These are phyloP conservation scores for Colletotrichum lini DNA, from an alignment of 2,329 filamentous ascomycete species.

Conservation along the genomic window DNA sequence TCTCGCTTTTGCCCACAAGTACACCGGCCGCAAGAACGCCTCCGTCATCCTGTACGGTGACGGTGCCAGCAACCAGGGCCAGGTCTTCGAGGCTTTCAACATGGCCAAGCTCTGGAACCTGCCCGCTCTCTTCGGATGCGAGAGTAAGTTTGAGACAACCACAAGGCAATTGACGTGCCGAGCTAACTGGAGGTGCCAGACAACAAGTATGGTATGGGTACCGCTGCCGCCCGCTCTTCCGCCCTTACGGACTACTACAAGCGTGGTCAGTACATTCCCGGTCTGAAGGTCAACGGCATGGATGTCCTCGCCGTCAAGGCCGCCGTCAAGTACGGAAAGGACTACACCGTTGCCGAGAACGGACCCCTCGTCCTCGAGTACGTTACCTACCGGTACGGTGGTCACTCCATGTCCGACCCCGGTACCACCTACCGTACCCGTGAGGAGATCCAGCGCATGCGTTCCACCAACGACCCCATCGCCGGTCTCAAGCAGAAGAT, in stretches of 20 bases:
- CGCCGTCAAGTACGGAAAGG: slow-evolving; percentile 93
- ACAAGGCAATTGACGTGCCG: background rate
- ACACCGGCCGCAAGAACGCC: slow-evolving; percentile 87
- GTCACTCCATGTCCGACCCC: slow-evolving; percentile 99
- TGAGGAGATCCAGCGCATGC: slow-evolving; percentile 99
- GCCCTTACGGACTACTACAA: slow-evolving; percentile 99
- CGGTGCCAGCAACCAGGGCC: slow-evolving; percentile 98
- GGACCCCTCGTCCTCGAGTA: slow-evolving; percentile 98
- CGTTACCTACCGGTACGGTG: slow-evolving; percentile 99
- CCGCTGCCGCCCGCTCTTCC: slow-evolving; percentile 91
- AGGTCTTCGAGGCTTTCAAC: slow-evolving; percentile 99
- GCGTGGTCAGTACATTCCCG: slow-evolving; percentile 99
- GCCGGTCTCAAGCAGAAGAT: slow-evolving; percentile 98
- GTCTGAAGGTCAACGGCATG: slow-evolving; percentile 99
- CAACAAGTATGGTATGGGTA: slow-evolving; percentile 99
- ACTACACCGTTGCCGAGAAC: slow-evolving; percentile 86
- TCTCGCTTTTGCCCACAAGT: slow-evolving; percentile 97
- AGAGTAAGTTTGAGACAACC: slow-evolving; percentile 77
- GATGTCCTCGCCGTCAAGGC: slow-evolving; percentile 98
- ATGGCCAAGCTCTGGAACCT: slow-evolving; percentile 99
- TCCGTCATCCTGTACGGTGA: slow-evolving; percentile 96
- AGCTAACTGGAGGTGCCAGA: slow-evolving; percentile 68
- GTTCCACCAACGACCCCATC: slow-evolving; percentile 98
- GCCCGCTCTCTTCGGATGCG: slow-evolving; percentile 95
- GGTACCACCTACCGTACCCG: slow-evolving; percentile 99